These are phyloP conservation scores for Daucus carota DNA, from an alignment of 129 eudicot genomes.

Conservation along the genomic window DH1_v3.0 NC_030382.2:48566501-48567000, in stretches of 20 bases:
- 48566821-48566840: slow-evolving; percentile 75
- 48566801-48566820: slow-evolving; percentile 95
- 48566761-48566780: slow-evolving; percentile 73
- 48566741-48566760: slow-evolving; percentile 67
- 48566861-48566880: slow-evolving; percentile 78
- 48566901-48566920: slow-evolving; percentile 84
- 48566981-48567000: slow-evolving; percentile 95
- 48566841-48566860: slow-evolving; percentile 78
- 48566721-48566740: slow-evolving; percentile 83
- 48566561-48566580: slow-evolving; percentile 95
- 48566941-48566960: slow-evolving; percentile 70
- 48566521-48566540: slow-evolving; percentile 78
- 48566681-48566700: slow-evolving; percentile 72
- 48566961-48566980: slow-evolving; percentile 82
- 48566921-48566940: slow-evolving; percentile 86
- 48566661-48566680: slow-evolving; percentile 56
- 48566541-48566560: slow-evolving; percentile 75
- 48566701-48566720: slow-evolving; percentile 53
- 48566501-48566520: slow-evolving; percentile 89
- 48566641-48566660: slow-evolving; percentile 88
- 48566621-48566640: slow-evolving; percentile 97
- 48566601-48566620: slow-evolving; percentile 85
- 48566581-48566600: slow-evolving; percentile 77
- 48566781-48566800: slow-evolving; percentile 83
- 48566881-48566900: slow-evolving; percentile 76